phyloP scores from a whole-genome alignment of 345 rosid genomes.

The Aquilaria sinensis region DNA sequence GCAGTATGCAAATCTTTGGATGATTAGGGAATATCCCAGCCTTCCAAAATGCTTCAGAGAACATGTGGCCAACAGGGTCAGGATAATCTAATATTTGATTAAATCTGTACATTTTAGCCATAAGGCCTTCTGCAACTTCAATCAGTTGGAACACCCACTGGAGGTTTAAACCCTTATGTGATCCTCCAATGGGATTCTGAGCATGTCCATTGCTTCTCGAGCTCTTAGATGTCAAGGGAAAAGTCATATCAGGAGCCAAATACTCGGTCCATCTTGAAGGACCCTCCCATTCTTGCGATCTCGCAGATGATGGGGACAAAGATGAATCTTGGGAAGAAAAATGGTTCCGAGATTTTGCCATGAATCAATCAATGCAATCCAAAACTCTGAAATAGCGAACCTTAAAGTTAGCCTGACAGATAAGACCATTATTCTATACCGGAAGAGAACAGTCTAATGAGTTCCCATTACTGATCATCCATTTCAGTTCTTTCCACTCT shows the following conservation, averaged over 20 bases:
- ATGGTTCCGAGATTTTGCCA: slow-evolving; percentile 68
- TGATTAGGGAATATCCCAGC: slow-evolving; percentile 82
- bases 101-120: slow-evolving; percentile 95
- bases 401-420: neutral
- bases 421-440: slow-evolving; percentile 1
- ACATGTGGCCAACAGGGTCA: slow-evolving; percentile 64
- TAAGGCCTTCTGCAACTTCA: slow-evolving; percentile 91
- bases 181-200: slow-evolving; percentile 53
- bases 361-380: slow-evolving; percentile 21
- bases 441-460: neutral
- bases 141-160: slow-evolving; percentile 88
- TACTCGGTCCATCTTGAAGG: slow-evolving; percentile 95
- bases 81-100: slow-evolving; percentile 94
- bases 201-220: slow-evolving; percentile 72
- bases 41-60: slow-evolving; percentile 93
- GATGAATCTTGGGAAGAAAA: slow-evolving; percentile 46
- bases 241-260: slow-evolving; percentile 64
- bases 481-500: neutral
- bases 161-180: slow-evolving; percentile 83
- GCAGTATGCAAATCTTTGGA: slow-evolving; percentile 80
- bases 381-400: slow-evolving; percentile 11
- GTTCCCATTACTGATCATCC: neutral
- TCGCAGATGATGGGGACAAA: slow-evolving; percentile 47
- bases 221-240: slow-evolving; percentile 44
- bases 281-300: slow-evolving; percentile 91